Evolutionary conservation across 225 moss, liverwort and hornwort species (phyloP), one percentile per base, ranked within the genome.

Genomic region (Physcomitrellopsis africana): DNA sequence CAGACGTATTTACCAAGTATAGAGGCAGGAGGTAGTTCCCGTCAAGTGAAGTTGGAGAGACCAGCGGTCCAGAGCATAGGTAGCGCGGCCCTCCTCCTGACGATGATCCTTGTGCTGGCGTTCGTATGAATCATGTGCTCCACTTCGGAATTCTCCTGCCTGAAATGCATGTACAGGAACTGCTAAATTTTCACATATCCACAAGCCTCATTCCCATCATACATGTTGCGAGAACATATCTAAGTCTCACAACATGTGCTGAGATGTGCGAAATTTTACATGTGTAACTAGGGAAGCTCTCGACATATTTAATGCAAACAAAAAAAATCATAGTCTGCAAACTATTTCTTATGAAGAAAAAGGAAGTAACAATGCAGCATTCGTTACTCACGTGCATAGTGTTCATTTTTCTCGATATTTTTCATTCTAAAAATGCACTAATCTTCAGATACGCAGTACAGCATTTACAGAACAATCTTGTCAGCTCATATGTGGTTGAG

Each of bases 91-190:
- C 80, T 80, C 86, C 80, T 80, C 86, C 82, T 86, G 86, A 83
- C 77, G 8, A 81, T 81, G 78, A 86, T 75, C 64, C 78, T 69
- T 79, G 54, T 72, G 66, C 70, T 81, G 86, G 72, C 61, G 79
- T 66, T 52, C 9, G 78, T 57, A 60, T 3, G 70, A 83, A 86
- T 55, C 86, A 86, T 84, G 57, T 70, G 83, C 83, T 84, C 56
- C 86, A 83, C 83, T 86, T 86, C 72, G 81, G 65, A 72, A 81
- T 68, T 81, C 83, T 73, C 86, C 83, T 56, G 83, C 86, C 86
- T 86, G 79, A 55, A 79, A 54, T 32, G 26, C 51, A 62, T 5
- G 3, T 7, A 54, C 15, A 49, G 57, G 27, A 24, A 24, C 2
- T 19, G 12, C 22, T 52, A 63, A 8, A 65, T 66, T 60, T 45